A percentile compares a stretch with the other conserved stretches of the same genome.
Conservation (phyloP, 345 rosid genomes). For the Sisymbrium irio region DNA sequence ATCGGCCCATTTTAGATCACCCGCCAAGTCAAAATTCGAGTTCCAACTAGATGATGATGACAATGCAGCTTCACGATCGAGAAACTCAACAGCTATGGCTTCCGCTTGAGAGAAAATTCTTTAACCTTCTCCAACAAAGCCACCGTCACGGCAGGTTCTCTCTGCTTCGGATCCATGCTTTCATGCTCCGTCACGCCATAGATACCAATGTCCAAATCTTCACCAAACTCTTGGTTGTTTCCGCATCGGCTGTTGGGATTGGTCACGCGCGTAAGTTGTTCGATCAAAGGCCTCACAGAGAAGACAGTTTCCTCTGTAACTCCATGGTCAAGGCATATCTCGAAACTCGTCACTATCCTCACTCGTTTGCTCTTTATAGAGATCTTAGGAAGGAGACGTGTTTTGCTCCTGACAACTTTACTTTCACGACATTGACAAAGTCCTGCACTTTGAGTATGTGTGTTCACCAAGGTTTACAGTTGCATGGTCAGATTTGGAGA, state of each 20-base stretch:
- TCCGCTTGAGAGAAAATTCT: conserved; percentile 51
- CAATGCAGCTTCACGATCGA: conserved; percentile 6
- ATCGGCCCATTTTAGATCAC: not conserved
- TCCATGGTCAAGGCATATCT: conserved; percentile 65
- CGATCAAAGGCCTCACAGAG: conserved; percentile 48
- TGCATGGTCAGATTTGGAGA: conserved; percentile 53
- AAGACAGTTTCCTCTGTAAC: conserved; percentile 61
- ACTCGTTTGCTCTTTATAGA: conserved; percentile 49
- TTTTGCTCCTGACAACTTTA: conserved; percentile 59
- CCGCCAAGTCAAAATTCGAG: too few relatives aligned
- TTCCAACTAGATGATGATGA: too few relatives aligned
- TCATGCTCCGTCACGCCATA: conserved; percentile 57
- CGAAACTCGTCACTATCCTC: conserved; percentile 34
- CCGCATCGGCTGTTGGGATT: conserved; percentile 37
- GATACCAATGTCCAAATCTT: conserved; percentile 57
- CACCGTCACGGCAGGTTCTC: conserved; percentile 24
- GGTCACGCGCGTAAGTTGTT: conserved; percentile 57
- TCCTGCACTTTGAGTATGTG: conserved; percentile 44
- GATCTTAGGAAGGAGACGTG: conserved; percentile 44
- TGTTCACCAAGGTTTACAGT: conserved; percentile 50
- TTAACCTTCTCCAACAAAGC: conserved; percentile 47
- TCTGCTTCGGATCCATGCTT: conserved; percentile 61
- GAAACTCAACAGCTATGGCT: conserved; percentile 41
- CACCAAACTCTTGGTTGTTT: conserved; percentile 50
- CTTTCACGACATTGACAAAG: conserved; percentile 56